phyloP scores from a whole-genome alignment of 192 early-diverging fungal species.

The Lunasporangiospora selenospora region DNA sequence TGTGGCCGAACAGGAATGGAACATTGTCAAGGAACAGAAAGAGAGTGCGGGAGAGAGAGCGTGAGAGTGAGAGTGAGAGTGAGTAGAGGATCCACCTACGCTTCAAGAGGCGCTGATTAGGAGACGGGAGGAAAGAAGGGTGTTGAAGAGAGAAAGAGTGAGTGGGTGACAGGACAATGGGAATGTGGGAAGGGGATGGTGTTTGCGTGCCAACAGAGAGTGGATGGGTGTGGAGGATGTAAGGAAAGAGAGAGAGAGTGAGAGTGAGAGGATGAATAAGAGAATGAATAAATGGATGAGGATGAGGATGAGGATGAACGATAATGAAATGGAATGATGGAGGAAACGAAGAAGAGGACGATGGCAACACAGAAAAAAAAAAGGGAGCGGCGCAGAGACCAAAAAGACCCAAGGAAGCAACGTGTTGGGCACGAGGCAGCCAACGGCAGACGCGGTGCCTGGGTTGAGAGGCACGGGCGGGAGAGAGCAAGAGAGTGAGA shows the following conservation, averaged over 20 bases:
- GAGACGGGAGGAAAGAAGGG: background rate
- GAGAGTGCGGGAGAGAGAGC: background rate
- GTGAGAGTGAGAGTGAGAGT: background rate
- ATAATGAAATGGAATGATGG: background rate
- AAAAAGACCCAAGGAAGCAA: too few species aligned
- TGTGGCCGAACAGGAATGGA: too few species aligned
- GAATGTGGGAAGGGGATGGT: background rate
- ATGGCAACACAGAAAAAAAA: background rate
- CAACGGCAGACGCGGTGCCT: too few species aligned
- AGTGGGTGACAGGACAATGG: background rate
- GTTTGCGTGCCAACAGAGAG: too few species aligned
- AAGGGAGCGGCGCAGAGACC: too few species aligned
- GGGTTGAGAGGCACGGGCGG: too few species aligned
- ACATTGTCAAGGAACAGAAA: too few species aligned
- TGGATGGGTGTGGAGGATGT: too few species aligned
- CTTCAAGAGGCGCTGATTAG: too few species aligned
- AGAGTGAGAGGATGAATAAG: background rate
- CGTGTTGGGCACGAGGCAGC: too few species aligned
- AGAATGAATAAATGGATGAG: background rate
- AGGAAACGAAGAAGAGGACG: background rate
- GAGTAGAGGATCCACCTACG: too few species aligned
- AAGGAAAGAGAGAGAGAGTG: slow-evolving; percentile 4
- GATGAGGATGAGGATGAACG: background rate
- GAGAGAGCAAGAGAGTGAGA: too few species aligned
- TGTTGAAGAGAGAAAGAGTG: background rate